phyloP scores from a whole-genome alignment of 768 basidiomycete species.

The Hypsizygus marmoreus region DNA sequence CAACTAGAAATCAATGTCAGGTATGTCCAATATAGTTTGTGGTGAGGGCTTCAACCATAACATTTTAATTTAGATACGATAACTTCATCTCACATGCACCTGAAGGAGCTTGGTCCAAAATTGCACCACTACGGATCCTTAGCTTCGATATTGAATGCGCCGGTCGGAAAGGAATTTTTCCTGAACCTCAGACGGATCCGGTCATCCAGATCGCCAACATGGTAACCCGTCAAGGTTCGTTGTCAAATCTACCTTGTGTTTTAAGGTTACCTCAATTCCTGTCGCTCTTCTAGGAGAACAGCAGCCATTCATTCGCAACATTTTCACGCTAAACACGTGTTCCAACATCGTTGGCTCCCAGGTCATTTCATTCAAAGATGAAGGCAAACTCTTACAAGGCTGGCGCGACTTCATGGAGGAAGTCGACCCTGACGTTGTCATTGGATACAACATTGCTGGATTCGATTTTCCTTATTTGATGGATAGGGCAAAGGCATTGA shows the following conservation, averaged over 20 bases:
- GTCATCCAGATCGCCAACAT: constrained; percentile 99
- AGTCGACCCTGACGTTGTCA: constrained; percentile 94
- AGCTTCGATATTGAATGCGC: constrained; percentile 99
- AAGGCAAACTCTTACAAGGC: constrained; percentile 68
- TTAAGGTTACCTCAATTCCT: constrained; percentile 3
- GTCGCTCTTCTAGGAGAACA: constrained; percentile 63
- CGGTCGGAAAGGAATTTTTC: constrained; percentile 96
- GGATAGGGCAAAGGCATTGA: constrained; percentile 86
- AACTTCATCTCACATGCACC: constrained; percentile 88
- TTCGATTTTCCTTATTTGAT: constrained; percentile 98
- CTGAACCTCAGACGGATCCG: constrained; percentile 86
- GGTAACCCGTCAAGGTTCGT: constrained; percentile 95
- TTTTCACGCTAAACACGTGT: constrained; percentile 95
- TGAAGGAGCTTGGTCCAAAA: constrained; percentile 88
- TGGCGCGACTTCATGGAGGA: constrained; percentile 90
- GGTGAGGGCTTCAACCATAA: too few species aligned
- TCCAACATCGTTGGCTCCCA: constrained; percentile 97
- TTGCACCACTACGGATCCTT: constrained; percentile 91
- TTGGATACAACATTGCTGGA: constrained; percentile 92
- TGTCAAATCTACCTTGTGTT: not conserved
- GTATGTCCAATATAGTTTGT: too few species aligned
- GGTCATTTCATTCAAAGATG: constrained; percentile 81
- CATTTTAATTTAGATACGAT: constrained; percentile 78
- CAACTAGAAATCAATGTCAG: constrained; percentile 85
- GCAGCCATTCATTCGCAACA: constrained; percentile 93